Evolutionary conservation across 2,329 filamentous ascomycete genomes (phyloP).

Genomic region (Ustulina deusta): DNA sequence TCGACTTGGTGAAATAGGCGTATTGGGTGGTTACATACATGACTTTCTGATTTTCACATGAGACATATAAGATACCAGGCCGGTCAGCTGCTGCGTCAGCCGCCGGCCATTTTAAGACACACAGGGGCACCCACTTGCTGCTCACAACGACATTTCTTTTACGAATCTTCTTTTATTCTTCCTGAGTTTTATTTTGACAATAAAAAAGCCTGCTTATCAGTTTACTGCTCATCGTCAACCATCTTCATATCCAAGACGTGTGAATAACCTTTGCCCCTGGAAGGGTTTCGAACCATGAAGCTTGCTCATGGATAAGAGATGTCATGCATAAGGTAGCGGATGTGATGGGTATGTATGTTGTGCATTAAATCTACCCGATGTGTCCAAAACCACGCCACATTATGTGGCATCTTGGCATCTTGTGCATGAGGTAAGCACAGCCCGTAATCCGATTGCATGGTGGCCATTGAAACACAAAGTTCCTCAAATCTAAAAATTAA

Average conservation of each 20-base stretch:
- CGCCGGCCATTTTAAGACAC: constrained; percentile 22
- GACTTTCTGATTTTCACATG: constrained; percentile 9
- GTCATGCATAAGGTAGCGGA: constrained; percentile 2
- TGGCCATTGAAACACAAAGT: neutral
- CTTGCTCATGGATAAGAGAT: neutral
- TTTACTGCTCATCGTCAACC: neutral
- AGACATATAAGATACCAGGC: constrained; percentile 22
- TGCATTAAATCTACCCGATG: constrained; percentile 13
- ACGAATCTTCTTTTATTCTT: too few species aligned
- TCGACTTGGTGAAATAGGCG: constrained; percentile 18
- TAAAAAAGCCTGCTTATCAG: neutral
- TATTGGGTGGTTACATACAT: constrained; percentile 11
- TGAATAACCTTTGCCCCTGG: neutral
- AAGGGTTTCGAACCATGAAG: neutral
- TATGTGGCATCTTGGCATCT: neutral
- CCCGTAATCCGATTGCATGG: neutral
- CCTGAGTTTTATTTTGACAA: neutral
- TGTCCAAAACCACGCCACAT: neutral
- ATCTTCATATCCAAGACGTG: neutral
- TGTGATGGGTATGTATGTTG: constrained; percentile 13
- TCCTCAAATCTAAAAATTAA: neutral
- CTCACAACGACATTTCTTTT: neutral
- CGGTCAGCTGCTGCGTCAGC: constrained; percentile 21
- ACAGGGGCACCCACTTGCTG: constrained; percentile 14
- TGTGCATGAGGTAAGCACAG: neutral